These are phyloP conservation scores for Juglanconis sp. DNA, from an alignment of 2,329 filamentous ascomycete species.

Conservation along the genomic window DNA sequence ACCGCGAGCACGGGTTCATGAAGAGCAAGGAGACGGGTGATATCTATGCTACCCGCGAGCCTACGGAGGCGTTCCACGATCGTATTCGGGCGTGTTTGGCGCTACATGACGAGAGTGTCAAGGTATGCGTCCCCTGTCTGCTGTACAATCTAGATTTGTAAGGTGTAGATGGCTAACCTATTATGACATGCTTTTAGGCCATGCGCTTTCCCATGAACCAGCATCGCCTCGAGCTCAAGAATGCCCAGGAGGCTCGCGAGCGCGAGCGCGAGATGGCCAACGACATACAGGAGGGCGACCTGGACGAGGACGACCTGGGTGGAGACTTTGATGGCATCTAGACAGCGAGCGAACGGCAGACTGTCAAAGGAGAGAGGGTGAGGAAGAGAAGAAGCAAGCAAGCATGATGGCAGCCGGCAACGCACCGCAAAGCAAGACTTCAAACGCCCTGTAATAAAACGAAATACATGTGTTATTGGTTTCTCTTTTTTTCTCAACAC, in stretches of 20 bases:
- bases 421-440: neutral
- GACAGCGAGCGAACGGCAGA: slow-evolving; percentile 23
- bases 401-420: neutral
- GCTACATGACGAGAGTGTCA: slow-evolving; percentile 96
- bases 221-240: slow-evolving; percentile 94
- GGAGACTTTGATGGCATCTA: slow-evolving; percentile 97
- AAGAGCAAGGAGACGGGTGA: slow-evolving; percentile 97
- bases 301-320: slow-evolving; percentile 93
- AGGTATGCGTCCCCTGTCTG: slow-evolving; percentile 54
- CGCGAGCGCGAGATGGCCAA: slow-evolving; percentile 95
- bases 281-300: slow-evolving; percentile 96
- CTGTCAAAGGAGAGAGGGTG: neutral
- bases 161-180: slow-evolving; percentile 20
- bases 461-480: slow-evolving; percentile 9
- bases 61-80: slow-evolving; percentile 95
- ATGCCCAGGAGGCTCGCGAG: slow-evolving; percentile 95
- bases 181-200: slow-evolving; percentile 53
- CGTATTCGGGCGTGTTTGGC: slow-evolving; percentile 88
- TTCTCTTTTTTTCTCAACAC: neutral
- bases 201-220: slow-evolving; percentile 99
- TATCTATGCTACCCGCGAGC: slow-evolving; percentile 92
- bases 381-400: neutral
- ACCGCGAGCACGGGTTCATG: slow-evolving; percentile 95
- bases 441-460: slow-evolving; percentile 10
- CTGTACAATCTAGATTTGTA: neutral